These are phyloP conservation scores for Diaporthe sp. DNA, from an alignment of 2,329 filamentous ascomycete genomes.

Conservation along the genomic window DNA sequence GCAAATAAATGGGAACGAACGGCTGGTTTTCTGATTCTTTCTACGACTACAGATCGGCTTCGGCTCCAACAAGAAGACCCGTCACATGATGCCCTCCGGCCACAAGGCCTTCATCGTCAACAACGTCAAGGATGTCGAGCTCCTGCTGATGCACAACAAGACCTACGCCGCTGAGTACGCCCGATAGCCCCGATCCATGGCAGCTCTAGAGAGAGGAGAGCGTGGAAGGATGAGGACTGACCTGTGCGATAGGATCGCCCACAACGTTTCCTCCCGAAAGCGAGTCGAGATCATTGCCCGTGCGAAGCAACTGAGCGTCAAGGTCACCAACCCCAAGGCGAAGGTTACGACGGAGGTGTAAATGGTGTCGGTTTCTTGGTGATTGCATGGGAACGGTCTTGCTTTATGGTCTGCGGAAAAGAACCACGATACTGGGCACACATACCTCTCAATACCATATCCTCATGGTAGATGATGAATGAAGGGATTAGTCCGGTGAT, in stretches of 20 bases:
- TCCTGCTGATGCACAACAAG: conserved; percentile 99
- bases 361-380: conserved; percentile 50
- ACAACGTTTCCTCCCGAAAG: conserved; percentile 98
- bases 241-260: conserved; percentile 80
- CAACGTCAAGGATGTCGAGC: conserved; percentile 96
- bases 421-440: conserved; percentile 40
- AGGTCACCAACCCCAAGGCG: conserved; percentile 99
- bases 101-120: conserved; percentile 99
- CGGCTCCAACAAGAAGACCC: conserved; percentile 99
- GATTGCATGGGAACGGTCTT: conserved; percentile 44
- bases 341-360: conserved; percentile 96
- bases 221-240: conserved; percentile 21
- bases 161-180: conserved; percentile 98
- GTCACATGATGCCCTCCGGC: conserved; percentile 98
- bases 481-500: conserved; percentile 37
- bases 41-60: conserved; percentile 84
- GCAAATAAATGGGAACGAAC: not conserved
- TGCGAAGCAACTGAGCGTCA: conserved; percentile 98
- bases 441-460: conserved; percentile 39
- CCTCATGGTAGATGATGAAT: conserved; percentile 39
- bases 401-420: conserved; percentile 44
- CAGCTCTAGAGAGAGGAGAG: not conserved
- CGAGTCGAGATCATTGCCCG: conserved; percentile 97
- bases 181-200: not conserved
- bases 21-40: conserved; percentile 33